Percentiles rank a stretch among this genome's conserved stretches.
These are phyloP conservation scores for Trichopus zeylanicus DNA, from an alignment of 116 monocot genomes.

Conservation along the genomic window DNA sequence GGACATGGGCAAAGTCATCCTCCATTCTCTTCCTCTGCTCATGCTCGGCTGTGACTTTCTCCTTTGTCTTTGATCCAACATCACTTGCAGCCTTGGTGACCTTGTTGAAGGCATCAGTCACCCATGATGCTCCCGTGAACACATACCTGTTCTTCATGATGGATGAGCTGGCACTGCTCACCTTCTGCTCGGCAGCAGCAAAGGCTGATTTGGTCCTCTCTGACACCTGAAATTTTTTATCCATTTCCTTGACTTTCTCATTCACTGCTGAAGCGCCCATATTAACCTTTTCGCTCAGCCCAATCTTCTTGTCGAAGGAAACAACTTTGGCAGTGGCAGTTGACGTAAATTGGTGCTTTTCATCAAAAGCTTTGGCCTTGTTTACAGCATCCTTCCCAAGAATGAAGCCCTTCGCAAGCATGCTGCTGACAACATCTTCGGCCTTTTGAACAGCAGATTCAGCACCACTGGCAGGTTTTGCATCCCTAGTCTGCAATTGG, in stretches of 20 bases:
- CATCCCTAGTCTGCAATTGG: constrained; percentile 16
- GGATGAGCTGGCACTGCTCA: constrained; percentile 54
- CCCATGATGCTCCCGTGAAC: constrained; percentile 63
- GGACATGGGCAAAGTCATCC: constrained; percentile 19
- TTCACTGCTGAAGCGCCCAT: constrained; percentile 69
- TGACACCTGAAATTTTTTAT: constrained; percentile 69
- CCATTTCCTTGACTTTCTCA: constrained; percentile 71
- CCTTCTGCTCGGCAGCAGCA: constrained; percentile 55
- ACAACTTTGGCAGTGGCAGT: constrained; percentile 57
- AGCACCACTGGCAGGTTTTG: constrained; percentile 15
- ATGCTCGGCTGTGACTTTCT: constrained; percentile 44
- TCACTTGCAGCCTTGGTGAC: constrained; percentile 50
- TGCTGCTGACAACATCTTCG: constrained; percentile 64
- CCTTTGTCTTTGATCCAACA: constrained; percentile 52
- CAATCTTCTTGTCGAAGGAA: constrained; percentile 67
- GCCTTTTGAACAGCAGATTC: constrained; percentile 68
- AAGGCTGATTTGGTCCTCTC: constrained; percentile 68
- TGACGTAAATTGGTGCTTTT: constrained; percentile 66
- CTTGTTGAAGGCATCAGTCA: constrained; percentile 53
- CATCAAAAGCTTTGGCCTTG: constrained; percentile 79
- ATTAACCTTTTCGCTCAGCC: constrained; percentile 64
- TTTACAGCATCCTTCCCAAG: constrained; percentile 66
- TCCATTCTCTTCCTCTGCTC: constrained; percentile 3
- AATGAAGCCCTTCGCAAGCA: constrained; percentile 87
- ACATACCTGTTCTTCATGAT: constrained; percentile 73